These are phyloP conservation scores for Poa pratensis DNA, from an alignment of 176 grass and related monocot genomes.

Conservation along the genomic window DNA sequence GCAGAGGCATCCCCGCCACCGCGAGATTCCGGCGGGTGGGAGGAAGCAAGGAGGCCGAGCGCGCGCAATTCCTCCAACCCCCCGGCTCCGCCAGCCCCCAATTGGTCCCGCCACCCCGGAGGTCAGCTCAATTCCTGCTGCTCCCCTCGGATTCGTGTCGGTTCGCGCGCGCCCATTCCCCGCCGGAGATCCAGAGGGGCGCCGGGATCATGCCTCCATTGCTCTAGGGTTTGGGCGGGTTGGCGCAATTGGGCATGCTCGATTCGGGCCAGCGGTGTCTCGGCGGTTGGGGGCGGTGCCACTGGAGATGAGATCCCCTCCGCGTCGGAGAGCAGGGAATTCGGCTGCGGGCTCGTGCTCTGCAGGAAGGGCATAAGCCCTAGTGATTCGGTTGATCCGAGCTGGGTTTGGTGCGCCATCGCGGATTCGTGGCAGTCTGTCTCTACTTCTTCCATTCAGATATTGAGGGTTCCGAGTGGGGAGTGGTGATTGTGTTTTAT, in stretches of 20 bases:
- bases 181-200: conserved; percentile 50
- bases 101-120: conserved; percentile 40
- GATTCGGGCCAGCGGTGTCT: conserved; percentile 39
- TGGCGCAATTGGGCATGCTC: conserved; percentile 47
- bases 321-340: conserved; percentile 62
- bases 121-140: conserved; percentile 60
- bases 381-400: conserved; percentile 65
- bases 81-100: conserved; percentile 23
- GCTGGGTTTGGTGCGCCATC: conserved; percentile 31
- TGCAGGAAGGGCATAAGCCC: conserved; percentile 69
- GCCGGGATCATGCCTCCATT: conserved; percentile 57
- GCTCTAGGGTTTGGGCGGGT: conserved; percentile 60
- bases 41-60: background rate
- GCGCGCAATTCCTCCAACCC: conserved; percentile 44
- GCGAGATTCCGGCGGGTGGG: conserved; percentile 32
- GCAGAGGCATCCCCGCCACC: background rate
- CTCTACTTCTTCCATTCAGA: background rate
- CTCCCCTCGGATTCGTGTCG: conserved; percentile 45
- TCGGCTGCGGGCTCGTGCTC: conserved; percentile 51
- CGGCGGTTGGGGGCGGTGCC: conserved; percentile 46
- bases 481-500: conserved; percentile 46
- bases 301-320: conserved; percentile 72
- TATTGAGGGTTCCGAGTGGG: conserved; percentile 24
- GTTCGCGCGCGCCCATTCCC: conserved; percentile 13
- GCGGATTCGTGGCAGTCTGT: conserved; percentile 27